Evolutionary conservation across 805 yeast species (phyloP).

Genomic region (Ogataea dorogensis): DNA sequence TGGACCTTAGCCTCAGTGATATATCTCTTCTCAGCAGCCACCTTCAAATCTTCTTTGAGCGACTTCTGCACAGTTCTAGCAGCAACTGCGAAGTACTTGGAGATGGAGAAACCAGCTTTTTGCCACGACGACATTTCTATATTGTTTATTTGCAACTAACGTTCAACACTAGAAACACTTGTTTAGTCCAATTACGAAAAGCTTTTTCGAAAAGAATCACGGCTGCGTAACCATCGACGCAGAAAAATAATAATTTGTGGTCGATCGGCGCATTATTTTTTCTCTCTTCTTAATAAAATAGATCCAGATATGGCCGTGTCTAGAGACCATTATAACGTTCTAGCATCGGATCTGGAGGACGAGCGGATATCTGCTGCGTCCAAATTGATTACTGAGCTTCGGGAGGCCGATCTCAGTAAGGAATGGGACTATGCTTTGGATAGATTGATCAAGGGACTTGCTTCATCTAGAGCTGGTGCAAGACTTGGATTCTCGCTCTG

Average conservation of each 20-base stretch:
- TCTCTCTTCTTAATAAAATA: constrained; percentile 3
- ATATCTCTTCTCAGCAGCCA: constrained; percentile 69
- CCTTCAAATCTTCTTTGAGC: constrained; percentile 81
- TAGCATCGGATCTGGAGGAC: constrained; percentile 71
- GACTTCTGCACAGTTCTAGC: constrained; percentile 87
- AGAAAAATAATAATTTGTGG: background rate
- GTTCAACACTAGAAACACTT: constrained; percentile 11
- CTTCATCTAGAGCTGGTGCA: constrained; percentile 80
- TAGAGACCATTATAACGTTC: constrained; percentile 71
- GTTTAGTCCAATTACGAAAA: constrained; percentile 15
- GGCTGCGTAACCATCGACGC: constrained; percentile 15
- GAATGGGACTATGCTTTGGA: constrained; percentile 84
- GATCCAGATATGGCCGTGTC: constrained; percentile 40
- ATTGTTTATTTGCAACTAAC: constrained; percentile 7
- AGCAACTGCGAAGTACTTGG: constrained; percentile 87
- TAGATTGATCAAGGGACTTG: constrained; percentile 75
- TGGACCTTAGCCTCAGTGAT: constrained; percentile 70
- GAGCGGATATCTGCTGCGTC: constrained; percentile 77
- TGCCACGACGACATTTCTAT: constrained; percentile 56
- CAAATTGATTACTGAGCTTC: constrained; percentile 58
- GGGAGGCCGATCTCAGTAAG: constrained; percentile 37
- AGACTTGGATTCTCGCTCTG: constrained; percentile 89
- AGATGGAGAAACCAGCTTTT: constrained; percentile 70
- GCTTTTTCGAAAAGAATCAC: constrained; percentile 20
- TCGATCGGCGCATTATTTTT: constrained; percentile 16